Conservation (phyloP, 1,284 basidiomycete genomes). For the Boletellus dicymbophilus region DNA sequence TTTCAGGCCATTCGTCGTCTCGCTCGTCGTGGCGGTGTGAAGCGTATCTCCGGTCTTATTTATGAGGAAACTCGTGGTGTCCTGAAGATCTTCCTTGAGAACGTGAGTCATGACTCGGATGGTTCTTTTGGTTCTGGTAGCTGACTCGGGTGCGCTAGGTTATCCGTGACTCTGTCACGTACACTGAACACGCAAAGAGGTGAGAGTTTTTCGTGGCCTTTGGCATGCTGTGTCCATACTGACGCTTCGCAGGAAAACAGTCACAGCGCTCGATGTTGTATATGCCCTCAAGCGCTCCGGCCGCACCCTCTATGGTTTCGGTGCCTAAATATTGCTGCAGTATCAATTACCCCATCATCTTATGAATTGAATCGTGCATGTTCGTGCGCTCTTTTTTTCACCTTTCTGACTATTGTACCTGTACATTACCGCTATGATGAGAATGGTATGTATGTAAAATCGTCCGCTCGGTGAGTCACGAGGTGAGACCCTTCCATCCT, state of each 20-base stretch:
- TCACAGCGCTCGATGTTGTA: slow-evolving; percentile 80
- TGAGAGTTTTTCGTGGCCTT: slow-evolving; percentile 14
- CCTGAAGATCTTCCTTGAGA: slow-evolving; percentile 82
- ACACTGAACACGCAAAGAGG: slow-evolving; percentile 89
- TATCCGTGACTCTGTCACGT: slow-evolving; percentile 88
- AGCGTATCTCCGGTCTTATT: slow-evolving; percentile 84
- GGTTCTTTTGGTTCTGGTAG: neutral
- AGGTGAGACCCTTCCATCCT: slow-evolving; percentile 45
- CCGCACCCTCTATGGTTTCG: slow-evolving; percentile 81
- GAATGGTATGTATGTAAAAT: slow-evolving; percentile 2
- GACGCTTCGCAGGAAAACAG: slow-evolving; percentile 62
- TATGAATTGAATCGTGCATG: neutral
- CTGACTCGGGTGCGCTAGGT: slow-evolving; percentile 71
- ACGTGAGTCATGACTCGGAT: slow-evolving; percentile 27
- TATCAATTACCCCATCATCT: neutral
- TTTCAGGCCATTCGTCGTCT: slow-evolving; percentile 79
- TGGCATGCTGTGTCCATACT: slow-evolving; percentile 2
- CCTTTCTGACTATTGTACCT: slow-evolving; percentile 16
- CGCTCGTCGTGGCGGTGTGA: slow-evolving; percentile 85
- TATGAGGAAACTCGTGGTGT: slow-evolving; percentile 87
- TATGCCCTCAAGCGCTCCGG: slow-evolving; percentile 86
- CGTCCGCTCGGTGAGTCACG: neutral
- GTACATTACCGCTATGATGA: slow-evolving; percentile 13
- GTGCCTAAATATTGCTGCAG: slow-evolving; percentile 46
- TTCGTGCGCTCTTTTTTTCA: slow-evolving; percentile 1